Evolutionary conservation across 805 yeast genomes (phyloP).

Genomic region (Candida koratica): DNA sequence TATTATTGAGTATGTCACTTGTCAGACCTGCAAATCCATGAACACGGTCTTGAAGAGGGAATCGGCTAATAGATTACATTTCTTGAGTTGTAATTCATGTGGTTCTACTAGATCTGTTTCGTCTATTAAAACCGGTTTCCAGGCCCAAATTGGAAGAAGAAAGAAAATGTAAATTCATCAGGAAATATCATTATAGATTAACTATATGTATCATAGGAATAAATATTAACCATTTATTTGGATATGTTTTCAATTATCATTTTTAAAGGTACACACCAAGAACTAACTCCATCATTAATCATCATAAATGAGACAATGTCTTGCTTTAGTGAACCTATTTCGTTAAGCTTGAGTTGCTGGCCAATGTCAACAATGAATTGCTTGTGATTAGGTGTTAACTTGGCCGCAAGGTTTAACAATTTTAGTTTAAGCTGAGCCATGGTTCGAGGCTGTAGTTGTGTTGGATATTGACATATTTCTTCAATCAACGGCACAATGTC

Average conservation of each 20-base stretch:
- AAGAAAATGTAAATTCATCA: slow-evolving; percentile 37
- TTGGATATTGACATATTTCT: slow-evolving; percentile 14
- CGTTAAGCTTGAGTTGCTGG: slow-evolving; percentile 6
- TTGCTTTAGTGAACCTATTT: slow-evolving; percentile 20
- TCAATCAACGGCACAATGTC: slow-evolving; percentile 10
- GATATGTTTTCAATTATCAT: slow-evolving; percentile 42
- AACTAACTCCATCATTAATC: slow-evolving; percentile 50
- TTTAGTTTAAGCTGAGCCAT: slow-evolving; percentile 42
- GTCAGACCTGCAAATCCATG: slow-evolving; percentile 98
- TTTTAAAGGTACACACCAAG: slow-evolving; percentile 67
- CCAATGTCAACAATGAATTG: slow-evolving; percentile 16
- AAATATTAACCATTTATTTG: slow-evolving; percentile 5
- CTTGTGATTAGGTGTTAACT: slow-evolving; percentile 9
- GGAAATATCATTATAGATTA: slow-evolving; percentile 9
- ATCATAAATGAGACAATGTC: slow-evolving; percentile 51
- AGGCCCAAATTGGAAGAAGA: slow-evolving; percentile 93
- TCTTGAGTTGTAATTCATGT: slow-evolving; percentile 96
- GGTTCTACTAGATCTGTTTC: slow-evolving; percentile 96
- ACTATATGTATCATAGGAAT: slow-evolving; percentile 16
- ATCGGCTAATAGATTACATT: slow-evolving; percentile 92
- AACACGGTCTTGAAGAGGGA: slow-evolving; percentile 95
- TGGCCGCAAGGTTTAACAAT: slow-evolving; percentile 17
- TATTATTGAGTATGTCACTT: slow-evolving; percentile 94
- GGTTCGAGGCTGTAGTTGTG: slow-evolving; percentile 39
- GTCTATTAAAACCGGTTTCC: slow-evolving; percentile 99